These are phyloP conservation scores for Blepharisma undulans DNA, from an alignment of 169 alveolate species.

Conservation along the genomic window DNA sequence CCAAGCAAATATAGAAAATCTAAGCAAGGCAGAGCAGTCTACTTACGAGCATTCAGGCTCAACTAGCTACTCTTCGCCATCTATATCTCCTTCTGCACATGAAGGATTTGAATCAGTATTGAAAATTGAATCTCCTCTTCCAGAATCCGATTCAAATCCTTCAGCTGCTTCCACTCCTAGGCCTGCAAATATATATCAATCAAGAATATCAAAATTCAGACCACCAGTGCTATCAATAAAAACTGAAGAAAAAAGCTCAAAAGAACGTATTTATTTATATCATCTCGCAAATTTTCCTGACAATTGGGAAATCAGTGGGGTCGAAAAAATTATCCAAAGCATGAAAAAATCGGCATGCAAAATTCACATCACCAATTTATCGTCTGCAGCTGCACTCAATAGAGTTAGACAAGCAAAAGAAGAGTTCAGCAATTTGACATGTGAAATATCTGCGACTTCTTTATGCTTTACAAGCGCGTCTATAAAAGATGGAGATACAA, in stretches of 20 bases:
- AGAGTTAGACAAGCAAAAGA: background rate
- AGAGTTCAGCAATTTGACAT: background rate
- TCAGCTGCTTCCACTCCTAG: background rate
- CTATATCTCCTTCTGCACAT: background rate
- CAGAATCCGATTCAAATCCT: background rate
- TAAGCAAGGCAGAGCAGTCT: background rate
- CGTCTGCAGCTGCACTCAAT: slow-evolving; percentile 28
- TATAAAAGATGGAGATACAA: slow-evolving; percentile 26
- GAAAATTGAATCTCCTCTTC: background rate
- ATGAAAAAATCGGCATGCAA: background rate
- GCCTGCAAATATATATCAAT: background rate
- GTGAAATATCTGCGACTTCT: slow-evolving; percentile 26
- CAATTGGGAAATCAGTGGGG: slow-evolving; percentile 31
- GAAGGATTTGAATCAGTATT: background rate
- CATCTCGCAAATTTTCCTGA: slow-evolving; percentile 28
- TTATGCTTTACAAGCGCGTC: background rate
- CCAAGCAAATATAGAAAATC: slow-evolving; percentile 17
- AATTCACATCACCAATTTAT: slow-evolving; percentile 4
- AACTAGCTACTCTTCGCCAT: background rate
- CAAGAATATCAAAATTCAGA: background rate
- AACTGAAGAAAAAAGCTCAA: background rate
- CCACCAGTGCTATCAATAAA: background rate
- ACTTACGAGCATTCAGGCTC: slow-evolving; percentile 21
- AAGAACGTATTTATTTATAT: background rate
- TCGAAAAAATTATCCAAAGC: slow-evolving; percentile 18